Evolutionary conservation across 305 asterid species (phyloP).

Genomic region (Rubia occidens): DNA sequence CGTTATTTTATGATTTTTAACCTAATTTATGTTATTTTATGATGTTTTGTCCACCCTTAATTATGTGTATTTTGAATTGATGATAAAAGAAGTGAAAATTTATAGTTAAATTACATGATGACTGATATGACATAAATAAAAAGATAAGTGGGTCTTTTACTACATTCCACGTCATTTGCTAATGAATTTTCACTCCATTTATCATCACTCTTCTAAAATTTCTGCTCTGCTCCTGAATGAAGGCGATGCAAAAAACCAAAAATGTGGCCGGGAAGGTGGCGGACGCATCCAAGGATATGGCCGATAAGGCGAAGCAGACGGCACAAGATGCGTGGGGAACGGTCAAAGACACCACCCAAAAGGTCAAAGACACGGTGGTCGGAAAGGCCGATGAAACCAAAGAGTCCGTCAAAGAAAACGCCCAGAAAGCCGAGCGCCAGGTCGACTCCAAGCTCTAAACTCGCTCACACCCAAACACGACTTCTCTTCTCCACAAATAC

Average conservation of each 20-base stretch:
- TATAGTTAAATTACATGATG: too few species aligned
- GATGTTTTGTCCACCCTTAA: too few species aligned
- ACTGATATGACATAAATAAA: too few species aligned
- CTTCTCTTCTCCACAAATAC: background rate
- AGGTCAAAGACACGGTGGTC: constrained; percentile 25
- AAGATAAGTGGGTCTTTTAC: too few species aligned
- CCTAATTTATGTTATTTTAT: too few species aligned
- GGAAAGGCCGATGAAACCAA: constrained; percentile 27
- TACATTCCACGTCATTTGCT: too few species aligned
- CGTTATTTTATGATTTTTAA: too few species aligned
- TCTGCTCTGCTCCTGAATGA: background rate
- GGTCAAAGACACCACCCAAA: constrained; percentile 29
- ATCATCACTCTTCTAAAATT: too few species aligned
- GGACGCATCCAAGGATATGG: constrained; percentile 24
- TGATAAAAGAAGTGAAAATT: too few species aligned
- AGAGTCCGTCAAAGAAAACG: constrained; percentile 18
- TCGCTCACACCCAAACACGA: background rate
- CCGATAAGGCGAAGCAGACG: constrained; percentile 29
- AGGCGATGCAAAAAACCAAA: constrained; percentile 25
- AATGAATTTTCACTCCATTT: too few species aligned
- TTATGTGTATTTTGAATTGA: too few species aligned
- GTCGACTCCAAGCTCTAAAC: constrained; percentile 17
- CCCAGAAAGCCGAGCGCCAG: constrained; percentile 23
- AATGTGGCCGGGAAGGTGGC: constrained; percentile 24
- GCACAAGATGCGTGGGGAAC: constrained; percentile 32